Percentiles rank a stretch among this genome's conserved stretches.
Evolutionary conservation across 805 yeast genomes (phyloP).

Genomic region (Teunomyces stri): DNA sequence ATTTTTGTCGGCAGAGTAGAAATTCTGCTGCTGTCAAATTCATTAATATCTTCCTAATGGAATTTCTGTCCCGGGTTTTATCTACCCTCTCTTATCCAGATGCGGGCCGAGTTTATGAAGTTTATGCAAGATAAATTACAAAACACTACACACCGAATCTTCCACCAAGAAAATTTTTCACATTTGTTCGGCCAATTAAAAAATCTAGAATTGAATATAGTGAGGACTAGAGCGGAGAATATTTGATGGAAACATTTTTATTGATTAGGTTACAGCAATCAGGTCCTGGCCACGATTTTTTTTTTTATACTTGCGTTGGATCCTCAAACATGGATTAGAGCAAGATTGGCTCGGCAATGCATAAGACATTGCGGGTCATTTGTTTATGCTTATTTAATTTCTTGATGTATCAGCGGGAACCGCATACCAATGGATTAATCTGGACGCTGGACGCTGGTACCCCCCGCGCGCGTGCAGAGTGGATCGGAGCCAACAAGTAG

Average conservation of each 20-base stretch:
- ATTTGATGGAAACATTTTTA: background rate
- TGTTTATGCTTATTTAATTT: background rate
- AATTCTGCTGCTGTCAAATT: too few relatives aligned
- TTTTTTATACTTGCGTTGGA: background rate
- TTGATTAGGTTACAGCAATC: background rate
- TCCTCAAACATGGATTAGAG: background rate
- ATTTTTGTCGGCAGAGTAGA: too few relatives aligned
- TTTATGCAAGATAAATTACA: conserved; percentile 1
- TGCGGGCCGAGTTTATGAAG: background rate
- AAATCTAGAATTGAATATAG: background rate
- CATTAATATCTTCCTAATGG: too few relatives aligned
- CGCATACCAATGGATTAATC: background rate
- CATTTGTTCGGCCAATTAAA: background rate
- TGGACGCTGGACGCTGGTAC: too few relatives aligned
- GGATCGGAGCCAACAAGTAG: background rate
- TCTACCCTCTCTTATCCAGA: conserved; percentile 2
- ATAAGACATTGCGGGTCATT: background rate
- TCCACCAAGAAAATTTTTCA: conserved; percentile 1
- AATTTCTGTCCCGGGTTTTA: background rate
- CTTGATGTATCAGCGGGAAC: background rate
- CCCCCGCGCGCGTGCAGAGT: background rate
- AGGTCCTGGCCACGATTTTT: background rate
- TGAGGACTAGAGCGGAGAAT: conserved; percentile 2
- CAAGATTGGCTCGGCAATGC: background rate
- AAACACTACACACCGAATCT: background rate